Percentiles rank a stretch among this genome's conserved stretches.
phyloP scores from a whole-genome alignment of 108 stramenopile species.

The Fistulifera pelliculosa region DNA sequence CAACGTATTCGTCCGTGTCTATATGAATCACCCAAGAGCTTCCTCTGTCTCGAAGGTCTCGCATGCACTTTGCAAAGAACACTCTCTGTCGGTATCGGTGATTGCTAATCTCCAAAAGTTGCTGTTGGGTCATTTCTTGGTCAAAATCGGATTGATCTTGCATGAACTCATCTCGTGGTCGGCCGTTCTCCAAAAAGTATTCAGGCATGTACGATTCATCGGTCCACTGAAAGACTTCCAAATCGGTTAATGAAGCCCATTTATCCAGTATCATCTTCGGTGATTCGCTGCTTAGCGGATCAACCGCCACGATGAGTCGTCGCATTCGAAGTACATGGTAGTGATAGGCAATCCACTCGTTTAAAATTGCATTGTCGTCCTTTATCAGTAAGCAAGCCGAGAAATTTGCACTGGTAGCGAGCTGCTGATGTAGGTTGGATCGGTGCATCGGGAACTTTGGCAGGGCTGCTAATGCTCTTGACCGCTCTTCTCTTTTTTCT shows the following conservation, averaged over 20 bases:
- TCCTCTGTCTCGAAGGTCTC: not conserved
- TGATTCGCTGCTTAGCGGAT: constrained; percentile 18
- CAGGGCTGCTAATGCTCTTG: not conserved
- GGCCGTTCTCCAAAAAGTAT: constrained; percentile 12
- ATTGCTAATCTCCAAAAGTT: constrained; percentile 9
- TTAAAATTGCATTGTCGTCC: constrained; percentile 32
- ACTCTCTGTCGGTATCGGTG: constrained; percentile 21
- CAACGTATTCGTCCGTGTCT: constrained; percentile 59
- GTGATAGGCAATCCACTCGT: constrained; percentile 48
- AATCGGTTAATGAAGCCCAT: constrained; percentile 22
- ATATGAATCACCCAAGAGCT: constrained; percentile 45
- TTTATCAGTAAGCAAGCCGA: constrained; percentile 29
- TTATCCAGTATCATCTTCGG: constrained; percentile 15
- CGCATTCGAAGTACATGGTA: constrained; percentile 25
- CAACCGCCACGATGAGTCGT: constrained; percentile 22
- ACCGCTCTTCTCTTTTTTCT: not conserved
- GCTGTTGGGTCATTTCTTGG: not conserved
- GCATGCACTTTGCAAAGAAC: constrained; percentile 13
- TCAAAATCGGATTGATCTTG: constrained; percentile 2
- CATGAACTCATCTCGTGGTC: constrained; percentile 5
- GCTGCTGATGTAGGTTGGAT: not conserved
- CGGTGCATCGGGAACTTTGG: not conserved
- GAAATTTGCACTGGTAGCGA: constrained; percentile 7
- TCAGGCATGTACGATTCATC: constrained; percentile 34
- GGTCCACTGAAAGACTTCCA: constrained; percentile 17